phyloP scores from a whole-genome alignment of 345 rosid genomes.

The Gossypium sturtianum region DNA sequence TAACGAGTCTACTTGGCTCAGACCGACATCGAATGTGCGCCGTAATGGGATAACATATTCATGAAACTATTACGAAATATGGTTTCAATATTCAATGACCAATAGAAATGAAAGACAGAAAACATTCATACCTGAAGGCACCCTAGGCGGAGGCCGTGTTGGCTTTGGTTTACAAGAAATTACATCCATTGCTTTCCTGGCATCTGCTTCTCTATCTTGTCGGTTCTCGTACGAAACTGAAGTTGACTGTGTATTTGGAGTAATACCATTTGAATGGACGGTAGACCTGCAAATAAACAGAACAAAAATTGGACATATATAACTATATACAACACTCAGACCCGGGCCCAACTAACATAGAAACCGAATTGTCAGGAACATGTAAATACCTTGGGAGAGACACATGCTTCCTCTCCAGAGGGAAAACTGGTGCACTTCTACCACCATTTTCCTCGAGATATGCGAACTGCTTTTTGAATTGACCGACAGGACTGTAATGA shows the following conservation, averaged over 20 bases:
- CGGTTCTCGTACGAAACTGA: slow-evolving; percentile 35
- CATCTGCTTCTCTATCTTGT: slow-evolving; percentile 36
- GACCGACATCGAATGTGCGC: not conserved
- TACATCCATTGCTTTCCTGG: slow-evolving; percentile 39
- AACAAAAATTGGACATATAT: slow-evolving; percentile 1
- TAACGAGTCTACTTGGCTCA: not conserved
- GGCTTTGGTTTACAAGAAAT: slow-evolving; percentile 40
- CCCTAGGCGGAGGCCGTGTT: slow-evolving; percentile 73
- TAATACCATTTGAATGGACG: slow-evolving; percentile 48
- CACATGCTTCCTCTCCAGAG: slow-evolving; percentile 76
- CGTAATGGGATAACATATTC: not conserved
- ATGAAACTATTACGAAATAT: not conserved
- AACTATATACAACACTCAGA: not conserved
- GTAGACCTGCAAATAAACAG: slow-evolving; percentile 23
- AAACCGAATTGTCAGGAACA: not conserved
- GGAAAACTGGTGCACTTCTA: slow-evolving; percentile 74
- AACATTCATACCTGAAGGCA: slow-evolving; percentile 49
- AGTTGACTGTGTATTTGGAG: slow-evolving; percentile 37
- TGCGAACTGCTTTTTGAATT: slow-evolving; percentile 87
- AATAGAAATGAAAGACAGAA: too few species aligned
- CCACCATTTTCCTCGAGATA: slow-evolving; percentile 88
- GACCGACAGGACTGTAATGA: slow-evolving; percentile 76
- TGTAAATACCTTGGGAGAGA: slow-evolving; percentile 45
- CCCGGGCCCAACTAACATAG: not conserved
- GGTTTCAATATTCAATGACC: not conserved